Evolutionary conservation across 2,329 filamentous ascomycete genomes (phyloP).

Genomic region (Drechslerella dactyloides): DNA sequence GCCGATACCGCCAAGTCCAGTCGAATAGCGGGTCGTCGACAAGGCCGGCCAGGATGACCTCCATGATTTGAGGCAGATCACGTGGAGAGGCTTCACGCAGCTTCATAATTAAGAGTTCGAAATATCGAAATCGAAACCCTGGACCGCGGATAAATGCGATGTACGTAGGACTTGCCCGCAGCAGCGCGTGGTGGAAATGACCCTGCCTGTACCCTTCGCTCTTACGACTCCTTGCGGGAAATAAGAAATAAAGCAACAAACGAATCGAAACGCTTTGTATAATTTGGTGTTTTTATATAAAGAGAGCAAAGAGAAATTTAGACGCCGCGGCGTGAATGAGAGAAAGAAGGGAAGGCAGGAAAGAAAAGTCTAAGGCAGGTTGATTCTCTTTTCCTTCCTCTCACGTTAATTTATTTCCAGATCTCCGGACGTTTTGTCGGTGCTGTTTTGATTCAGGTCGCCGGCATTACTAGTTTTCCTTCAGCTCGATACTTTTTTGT

Average conservation of each 20-base stretch:
- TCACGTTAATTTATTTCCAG: background rate
- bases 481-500: no score
- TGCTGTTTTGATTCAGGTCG: no score
- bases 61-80: constrained; percentile 50
- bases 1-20: constrained; percentile 48
- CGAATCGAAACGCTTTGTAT: background rate
- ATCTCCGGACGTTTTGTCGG: no score
- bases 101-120: constrained; percentile 41
- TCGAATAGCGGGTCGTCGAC: constrained; percentile 48
- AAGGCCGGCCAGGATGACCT: constrained; percentile 41
- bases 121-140: no score
- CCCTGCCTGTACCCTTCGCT: background rate
- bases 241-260: constrained; percentile 10
- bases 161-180: constrained; percentile 1
- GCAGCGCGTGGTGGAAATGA: constrained; percentile 1
- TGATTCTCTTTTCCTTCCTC: background rate
- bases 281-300: no score
- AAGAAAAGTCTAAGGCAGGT: no score
- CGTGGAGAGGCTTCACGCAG: constrained; percentile 47
- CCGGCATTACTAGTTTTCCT: no score
- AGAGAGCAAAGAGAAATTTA: background rate
- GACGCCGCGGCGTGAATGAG: background rate
- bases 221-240: background rate
- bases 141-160: background rate
- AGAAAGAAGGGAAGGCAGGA: background rate